phyloP scores from a whole-genome alignment of 805 yeast species.

The Yarrowia sp. region DNA sequence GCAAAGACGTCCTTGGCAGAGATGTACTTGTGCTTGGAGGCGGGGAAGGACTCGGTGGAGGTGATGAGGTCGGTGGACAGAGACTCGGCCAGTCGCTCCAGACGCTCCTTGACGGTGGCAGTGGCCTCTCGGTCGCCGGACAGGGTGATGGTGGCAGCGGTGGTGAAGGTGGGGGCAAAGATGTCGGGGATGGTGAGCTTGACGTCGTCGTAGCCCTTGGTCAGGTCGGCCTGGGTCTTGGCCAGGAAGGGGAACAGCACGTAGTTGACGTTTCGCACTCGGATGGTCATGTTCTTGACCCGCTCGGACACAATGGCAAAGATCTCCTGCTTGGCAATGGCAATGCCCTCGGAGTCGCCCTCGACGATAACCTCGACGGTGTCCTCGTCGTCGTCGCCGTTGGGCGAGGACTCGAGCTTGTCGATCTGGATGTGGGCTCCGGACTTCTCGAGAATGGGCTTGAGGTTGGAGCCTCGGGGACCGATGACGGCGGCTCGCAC shows the following conservation, averaged over 20 bases:
- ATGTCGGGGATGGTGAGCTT: constrained; percentile 32
- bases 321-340: constrained; percentile 67
- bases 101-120: constrained; percentile 50
- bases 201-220: constrained; percentile 33
- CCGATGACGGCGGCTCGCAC: constrained; percentile 82
- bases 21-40: constrained; percentile 65
- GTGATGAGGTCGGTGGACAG: constrained; percentile 49
- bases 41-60: constrained; percentile 64
- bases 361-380: constrained; percentile 62
- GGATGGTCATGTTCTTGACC: constrained; percentile 46
- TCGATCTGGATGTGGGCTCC: constrained; percentile 72
- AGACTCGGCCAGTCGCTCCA: constrained; percentile 48
- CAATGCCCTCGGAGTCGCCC: constrained; percentile 84
- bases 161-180: constrained; percentile 20
- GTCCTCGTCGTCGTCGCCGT: constrained; percentile 52
- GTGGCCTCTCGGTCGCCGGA: constrained; percentile 73
- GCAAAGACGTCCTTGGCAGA: constrained; percentile 35
- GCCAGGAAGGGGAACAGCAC: constrained; percentile 38
- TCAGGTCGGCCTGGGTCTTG: constrained; percentile 39
- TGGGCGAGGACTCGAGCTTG: constrained; percentile 28
- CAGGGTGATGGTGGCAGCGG: constrained; percentile 47
- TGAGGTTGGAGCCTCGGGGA: constrained; percentile 76
- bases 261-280: constrained; percentile 33
- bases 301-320: constrained; percentile 71
- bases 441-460: constrained; percentile 68